Conservation (phyloP, 116 monocot genomes). For the Trichopus zeylanicus region DNA sequence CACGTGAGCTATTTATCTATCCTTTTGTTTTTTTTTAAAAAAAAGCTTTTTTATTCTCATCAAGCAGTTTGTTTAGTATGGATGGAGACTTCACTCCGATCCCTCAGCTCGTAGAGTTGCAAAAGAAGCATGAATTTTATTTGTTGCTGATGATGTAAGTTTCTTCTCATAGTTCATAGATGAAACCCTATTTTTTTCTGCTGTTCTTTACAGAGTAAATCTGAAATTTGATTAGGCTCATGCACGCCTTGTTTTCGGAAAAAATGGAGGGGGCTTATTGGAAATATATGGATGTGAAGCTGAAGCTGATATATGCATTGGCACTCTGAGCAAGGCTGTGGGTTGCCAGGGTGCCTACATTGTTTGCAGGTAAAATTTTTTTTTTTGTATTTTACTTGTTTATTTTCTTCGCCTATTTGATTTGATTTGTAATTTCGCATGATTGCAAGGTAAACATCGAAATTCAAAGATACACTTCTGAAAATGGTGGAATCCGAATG, state of each 20-base stretch:
- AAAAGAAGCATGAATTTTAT: conserved; percentile 60
- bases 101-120: conserved; percentile 43
- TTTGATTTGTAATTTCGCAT: no score
- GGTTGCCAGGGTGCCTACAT: conserved; percentile 93
- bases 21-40: no score
- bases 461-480: no score
- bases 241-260: conserved; percentile 79
- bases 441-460: no score
- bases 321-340: conserved; percentile 78
- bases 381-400: no score
- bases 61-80: conserved; percentile 82
- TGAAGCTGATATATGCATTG: conserved; percentile 77
- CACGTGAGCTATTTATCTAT: conserved; percentile 61
- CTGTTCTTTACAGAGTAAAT: conserved; percentile 75
- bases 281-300: conserved; percentile 71
- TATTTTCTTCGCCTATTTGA: no score
- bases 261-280: conserved; percentile 73
- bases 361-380: conserved; percentile 68
- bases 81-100: conserved; percentile 93
- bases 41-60: no score
- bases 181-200: no score
- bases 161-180: no score
- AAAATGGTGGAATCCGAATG: no score
- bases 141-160: no score
- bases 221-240: conserved; percentile 50